Evolutionary conservation across 352 stramenopile species (phyloP).

Genomic region (Pythium dissotocum): DNA sequence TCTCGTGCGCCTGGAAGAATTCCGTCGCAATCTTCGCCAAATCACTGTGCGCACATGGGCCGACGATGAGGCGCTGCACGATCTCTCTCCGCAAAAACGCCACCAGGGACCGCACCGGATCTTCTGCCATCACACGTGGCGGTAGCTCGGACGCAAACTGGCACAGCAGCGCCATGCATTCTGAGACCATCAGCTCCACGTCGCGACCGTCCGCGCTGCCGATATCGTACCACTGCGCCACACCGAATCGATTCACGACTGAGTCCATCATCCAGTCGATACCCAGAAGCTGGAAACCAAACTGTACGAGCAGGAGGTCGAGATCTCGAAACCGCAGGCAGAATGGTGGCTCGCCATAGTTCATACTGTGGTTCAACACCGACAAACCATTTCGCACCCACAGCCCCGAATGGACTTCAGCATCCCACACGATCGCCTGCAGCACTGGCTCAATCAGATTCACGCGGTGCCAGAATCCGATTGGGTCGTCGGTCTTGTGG

Average conservation of each 20-base stretch:
- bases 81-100: conserved; percentile 77
- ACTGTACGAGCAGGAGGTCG: conserved; percentile 80
- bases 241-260: conserved; percentile 71
- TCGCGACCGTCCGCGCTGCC: conserved; percentile 49
- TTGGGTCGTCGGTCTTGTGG: conserved; percentile 50
- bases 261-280: conserved; percentile 81
- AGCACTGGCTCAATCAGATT: conserved; percentile 78
- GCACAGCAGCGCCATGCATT: conserved; percentile 75
- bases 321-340: conserved; percentile 83
- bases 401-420: conserved; percentile 79
- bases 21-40: conserved; percentile 84
- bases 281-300: conserved; percentile 68
- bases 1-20: conserved; percentile 78
- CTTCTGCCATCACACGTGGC: conserved; percentile 46
- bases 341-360: conserved; percentile 88
- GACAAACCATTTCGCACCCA: conserved; percentile 86
- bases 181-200: conserved; percentile 73
- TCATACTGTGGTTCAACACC: conserved; percentile 89
- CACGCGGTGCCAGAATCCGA: conserved; percentile 83
- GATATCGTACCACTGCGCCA: conserved; percentile 55
- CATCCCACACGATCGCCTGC: conserved; percentile 86
- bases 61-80: conserved; percentile 79
- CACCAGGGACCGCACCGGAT: conserved; percentile 60
- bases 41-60: conserved; percentile 80
- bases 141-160: conserved; percentile 81